phyloP scores from a whole-genome alignment of 2,329 filamentous ascomycete genomes.

The Waltergamsia citrina region DNA sequence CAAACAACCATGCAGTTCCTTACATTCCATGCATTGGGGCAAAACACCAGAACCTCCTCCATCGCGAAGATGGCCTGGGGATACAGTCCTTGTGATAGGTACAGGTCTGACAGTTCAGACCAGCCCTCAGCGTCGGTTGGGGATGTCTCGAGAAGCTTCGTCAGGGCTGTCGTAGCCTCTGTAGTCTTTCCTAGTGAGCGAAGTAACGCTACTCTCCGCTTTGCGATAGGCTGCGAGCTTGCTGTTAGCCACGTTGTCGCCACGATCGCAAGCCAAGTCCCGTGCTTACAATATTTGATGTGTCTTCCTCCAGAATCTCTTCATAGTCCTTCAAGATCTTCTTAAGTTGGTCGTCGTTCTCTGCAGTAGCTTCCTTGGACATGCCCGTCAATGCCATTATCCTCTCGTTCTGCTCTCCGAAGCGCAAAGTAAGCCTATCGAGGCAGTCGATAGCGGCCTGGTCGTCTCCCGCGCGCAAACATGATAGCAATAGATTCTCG shows the following conservation, averaged over 20 bases:
- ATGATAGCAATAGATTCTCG: conserved; percentile 80
- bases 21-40: conserved; percentile 93
- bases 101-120: conserved; percentile 84
- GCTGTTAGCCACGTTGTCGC: conserved; percentile 5
- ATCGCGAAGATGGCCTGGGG: conserved; percentile 78
- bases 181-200: conserved; percentile 58
- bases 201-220: conserved; percentile 74
- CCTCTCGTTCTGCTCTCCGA: conserved; percentile 76
- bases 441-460: conserved; percentile 66
- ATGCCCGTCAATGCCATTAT: conserved; percentile 77
- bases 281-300: conserved; percentile 65
- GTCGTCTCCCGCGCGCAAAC: conserved; percentile 77
- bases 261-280: conserved; percentile 7
- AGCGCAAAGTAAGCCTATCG: conserved; percentile 66
- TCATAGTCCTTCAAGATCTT: conserved; percentile 71
- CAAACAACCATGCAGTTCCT: too few relatives aligned
- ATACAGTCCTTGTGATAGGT: conserved; percentile 69
- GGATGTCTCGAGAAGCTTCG: conserved; percentile 67
- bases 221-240: conserved; percentile 62
- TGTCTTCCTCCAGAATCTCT: conserved; percentile 60
- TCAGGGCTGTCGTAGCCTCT: conserved; percentile 68
- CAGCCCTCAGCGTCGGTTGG: conserved; percentile 90
- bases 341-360: conserved; percentile 54
- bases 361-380: conserved; percentile 73
- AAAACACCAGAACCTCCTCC: conserved; percentile 80